Conservation (phyloP, 257 asterid species). For the Solanum habrochaites region DNA sequence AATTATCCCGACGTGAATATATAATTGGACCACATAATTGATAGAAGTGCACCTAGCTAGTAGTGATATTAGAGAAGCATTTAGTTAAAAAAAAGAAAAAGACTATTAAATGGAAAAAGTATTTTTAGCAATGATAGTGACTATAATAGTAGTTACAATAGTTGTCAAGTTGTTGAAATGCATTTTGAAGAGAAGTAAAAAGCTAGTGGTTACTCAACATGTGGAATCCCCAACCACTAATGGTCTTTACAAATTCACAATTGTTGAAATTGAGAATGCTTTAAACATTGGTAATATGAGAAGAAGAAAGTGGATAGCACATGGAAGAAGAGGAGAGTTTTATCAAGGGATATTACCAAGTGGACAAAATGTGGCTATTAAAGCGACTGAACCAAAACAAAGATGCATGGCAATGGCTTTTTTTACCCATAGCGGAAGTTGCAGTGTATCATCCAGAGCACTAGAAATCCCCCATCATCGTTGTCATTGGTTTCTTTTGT, state of each 20-base stretch:
- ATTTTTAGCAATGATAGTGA: not conserved
- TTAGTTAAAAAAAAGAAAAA: not conserved
- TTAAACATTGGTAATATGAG: slow-evolving; percentile 10
- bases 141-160: not conserved
- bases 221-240: not conserved
- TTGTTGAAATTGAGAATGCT: slow-evolving; percentile 59
- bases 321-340: slow-evolving; percentile 73
- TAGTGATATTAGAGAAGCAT: not conserved
- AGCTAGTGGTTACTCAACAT: not conserved
- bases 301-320: slow-evolving; percentile 37
- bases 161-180: not conserved
- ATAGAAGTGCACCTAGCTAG: not conserved
- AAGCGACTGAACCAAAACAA: slow-evolving; percentile 43
- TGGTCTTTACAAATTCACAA: slow-evolving; percentile 59
- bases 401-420: slow-evolving; percentile 53
- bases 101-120: not conserved
- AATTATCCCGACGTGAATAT: not conserved
- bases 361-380: slow-evolving; percentile 71
- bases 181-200: not conserved
- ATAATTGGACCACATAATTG: not conserved
- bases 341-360: slow-evolving; percentile 70
- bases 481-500: slow-evolving; percentile 64
- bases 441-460: slow-evolving; percentile 63
- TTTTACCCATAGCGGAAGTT: slow-evolving; percentile 47
- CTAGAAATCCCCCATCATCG: slow-evolving; percentile 65